Base-by-base conservation (phyloP, 768 basidiomycete species). In the Panellus pusillus region DNA sequence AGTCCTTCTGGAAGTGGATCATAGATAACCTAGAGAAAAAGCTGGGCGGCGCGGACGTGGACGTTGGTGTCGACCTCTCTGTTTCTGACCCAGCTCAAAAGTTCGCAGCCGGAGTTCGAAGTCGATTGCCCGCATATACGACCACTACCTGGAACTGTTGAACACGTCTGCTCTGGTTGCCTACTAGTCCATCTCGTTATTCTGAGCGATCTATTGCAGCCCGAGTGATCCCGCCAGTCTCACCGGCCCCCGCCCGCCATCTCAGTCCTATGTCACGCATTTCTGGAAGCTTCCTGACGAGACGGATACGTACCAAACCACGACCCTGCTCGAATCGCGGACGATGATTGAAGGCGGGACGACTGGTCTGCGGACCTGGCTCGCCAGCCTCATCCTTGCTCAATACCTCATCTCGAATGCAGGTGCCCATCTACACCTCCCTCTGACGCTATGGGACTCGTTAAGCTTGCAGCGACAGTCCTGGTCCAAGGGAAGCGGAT, bases 291-390 rank as follows among this genome's bases (percentile, higher is more conserved):
- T 63, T 7, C 8, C 29, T 4, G 54, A 70, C 15, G 62, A 72
- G 38, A 31, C 70, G 2, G 40, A 48, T 4, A 12, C 64, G 18
- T 76, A 72, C 56, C 72, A 75, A 42, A 76, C 68, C 4, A 71
- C 77, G 15, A 90, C 90, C 0, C 68, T 92, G 2, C 69, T 87
- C 9, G 90, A 93, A 68, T 90, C 90, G 1, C 81, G 84, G 7
- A 86, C 81, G 2, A 82, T 77, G 3, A 83, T 91, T 27, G 89
- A 91, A 66, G 73, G 74, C 38, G 90, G 91, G 0, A 92, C 89
- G 0, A 92, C 89, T 1, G 89, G 91, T 12, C 68, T 92, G 44
- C 77, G 87, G 49, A 93, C 90, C 7, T 93, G 91, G 91, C 72
- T 77, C 27, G 87, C 91, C 6, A 86, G 88, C 59, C 78, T 86